Evolutionary conservation across 331 rosid species (phyloP).

Genomic region (Acacia concinna): DNA sequence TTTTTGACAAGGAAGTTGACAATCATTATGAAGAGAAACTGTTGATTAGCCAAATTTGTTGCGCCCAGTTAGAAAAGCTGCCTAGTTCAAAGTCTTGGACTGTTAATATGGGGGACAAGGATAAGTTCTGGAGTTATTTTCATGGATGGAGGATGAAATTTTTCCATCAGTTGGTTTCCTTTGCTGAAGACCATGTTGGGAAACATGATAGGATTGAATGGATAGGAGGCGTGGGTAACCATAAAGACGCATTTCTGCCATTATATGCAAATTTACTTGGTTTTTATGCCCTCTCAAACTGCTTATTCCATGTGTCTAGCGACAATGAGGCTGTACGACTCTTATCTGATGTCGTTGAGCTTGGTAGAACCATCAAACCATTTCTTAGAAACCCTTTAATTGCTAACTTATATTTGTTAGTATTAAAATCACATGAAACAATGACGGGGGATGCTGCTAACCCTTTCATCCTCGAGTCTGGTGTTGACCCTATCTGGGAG

Average conservation of each 20-base stretch:
- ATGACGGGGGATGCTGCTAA: constrained; percentile 33
- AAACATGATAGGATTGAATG: constrained; percentile 57
- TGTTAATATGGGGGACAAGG: constrained; percentile 30
- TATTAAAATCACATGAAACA: constrained; percentile 57
- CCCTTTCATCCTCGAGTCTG: constrained; percentile 35
- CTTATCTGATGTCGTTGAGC: constrained; percentile 47
- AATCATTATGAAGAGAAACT: constrained; percentile 93
- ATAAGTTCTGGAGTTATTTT: constrained; percentile 48
- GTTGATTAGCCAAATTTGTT: constrained; percentile 77
- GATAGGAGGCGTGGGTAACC: constrained; percentile 94
- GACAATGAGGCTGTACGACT: constrained; percentile 37
- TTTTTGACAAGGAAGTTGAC: constrained; percentile 94
- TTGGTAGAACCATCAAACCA: constrained; percentile 58
- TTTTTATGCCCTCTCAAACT: constrained; percentile 69
- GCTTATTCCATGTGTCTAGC: constrained; percentile 47
- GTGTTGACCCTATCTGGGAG: constrained; percentile 52
- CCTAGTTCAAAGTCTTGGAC: constrained; percentile 47
- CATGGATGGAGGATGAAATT: constrained; percentile 56
- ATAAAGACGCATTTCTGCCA: constrained; percentile 92
- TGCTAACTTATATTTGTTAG: constrained; percentile 61
- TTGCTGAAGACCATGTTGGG: constrained; percentile 51
- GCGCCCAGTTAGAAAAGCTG: constrained; percentile 76
- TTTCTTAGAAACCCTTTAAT: constrained; percentile 75
- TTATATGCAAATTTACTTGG: constrained; percentile 77
- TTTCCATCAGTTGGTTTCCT: constrained; percentile 57